These are phyloP conservation scores for Torulaspora indica DNA, from an alignment of 805 yeast genomes.

Conservation along the genomic window DNA sequence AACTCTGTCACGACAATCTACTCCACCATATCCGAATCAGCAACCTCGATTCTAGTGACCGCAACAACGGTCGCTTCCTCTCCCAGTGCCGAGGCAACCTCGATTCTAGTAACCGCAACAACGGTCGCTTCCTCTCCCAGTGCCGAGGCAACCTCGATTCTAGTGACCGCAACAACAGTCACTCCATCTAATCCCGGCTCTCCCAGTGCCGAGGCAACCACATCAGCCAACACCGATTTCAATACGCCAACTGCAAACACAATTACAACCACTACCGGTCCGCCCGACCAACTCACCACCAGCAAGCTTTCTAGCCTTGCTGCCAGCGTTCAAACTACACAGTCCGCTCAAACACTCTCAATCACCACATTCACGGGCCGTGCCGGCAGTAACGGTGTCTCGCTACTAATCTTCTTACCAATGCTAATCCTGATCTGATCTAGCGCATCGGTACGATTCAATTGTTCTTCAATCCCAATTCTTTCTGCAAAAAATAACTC, in stretches of 20 bases:
- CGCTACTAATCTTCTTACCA: not conserved
- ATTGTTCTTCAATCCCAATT: too few species aligned
- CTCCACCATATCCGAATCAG: too few species aligned
- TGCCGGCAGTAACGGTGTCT: not conserved
- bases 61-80: too few species aligned
- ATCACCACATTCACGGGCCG: not conserved
- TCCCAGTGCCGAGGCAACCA: too few species aligned
- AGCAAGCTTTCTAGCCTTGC: not conserved
- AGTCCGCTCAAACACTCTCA: not conserved
- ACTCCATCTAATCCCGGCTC: too few species aligned
- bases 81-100: too few species aligned
- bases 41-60: too few species aligned
- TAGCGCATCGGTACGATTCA: too few species aligned
- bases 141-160: too few species aligned
- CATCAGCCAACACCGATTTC: not conserved
- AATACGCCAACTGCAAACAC: not conserved
- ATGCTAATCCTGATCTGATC: constrained; percentile 2
- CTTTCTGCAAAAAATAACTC: not conserved
- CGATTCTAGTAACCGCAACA: too few species aligned
- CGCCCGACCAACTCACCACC: not conserved
- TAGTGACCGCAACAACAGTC: too few species aligned
- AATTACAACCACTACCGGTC: not conserved
- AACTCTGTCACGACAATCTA: not conserved
- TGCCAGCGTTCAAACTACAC: not conserved
- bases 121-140: too few species aligned